phyloP scores from a whole-genome alignment of 2,329 filamentous ascomycete species.

The Phialophora verrucosa region DNA sequence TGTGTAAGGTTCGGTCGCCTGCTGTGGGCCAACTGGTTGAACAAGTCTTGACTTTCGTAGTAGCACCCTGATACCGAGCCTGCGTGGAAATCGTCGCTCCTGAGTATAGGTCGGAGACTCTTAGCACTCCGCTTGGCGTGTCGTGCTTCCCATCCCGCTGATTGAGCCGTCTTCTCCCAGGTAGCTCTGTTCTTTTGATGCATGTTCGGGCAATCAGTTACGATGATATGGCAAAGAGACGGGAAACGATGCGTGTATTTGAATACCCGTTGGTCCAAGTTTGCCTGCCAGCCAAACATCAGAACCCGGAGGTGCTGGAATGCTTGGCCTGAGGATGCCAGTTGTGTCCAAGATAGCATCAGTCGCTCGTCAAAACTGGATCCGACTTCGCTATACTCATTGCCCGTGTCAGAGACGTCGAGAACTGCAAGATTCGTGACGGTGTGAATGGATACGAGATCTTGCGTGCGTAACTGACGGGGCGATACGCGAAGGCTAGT shows the following conservation, averaged over 20 bases:
- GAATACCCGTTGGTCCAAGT: slow-evolving; percentile 44
- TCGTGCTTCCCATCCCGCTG: slow-evolving; percentile 43
- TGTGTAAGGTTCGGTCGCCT: slow-evolving; percentile 23
- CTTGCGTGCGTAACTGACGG: slow-evolving; percentile 42
- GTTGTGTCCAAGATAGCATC: slow-evolving; percentile 51
- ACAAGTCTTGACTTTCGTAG: slow-evolving; percentile 33
- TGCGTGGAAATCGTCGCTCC: slow-evolving; percentile 35
- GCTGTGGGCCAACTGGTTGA: slow-evolving; percentile 16
- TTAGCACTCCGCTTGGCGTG: slow-evolving; percentile 39
- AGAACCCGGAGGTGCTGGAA: slow-evolving; percentile 49
- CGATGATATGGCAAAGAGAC: slow-evolving; percentile 45
- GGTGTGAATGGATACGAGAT: slow-evolving; percentile 47
- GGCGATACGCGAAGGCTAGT: slow-evolving; percentile 46
- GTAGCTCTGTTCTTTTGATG: slow-evolving; percentile 36
- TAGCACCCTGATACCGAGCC: slow-evolving; percentile 37
- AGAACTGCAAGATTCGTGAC: slow-evolving; percentile 50
- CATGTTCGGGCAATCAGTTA: slow-evolving; percentile 44
- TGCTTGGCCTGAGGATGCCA: slow-evolving; percentile 41
- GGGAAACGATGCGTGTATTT: slow-evolving; percentile 46
- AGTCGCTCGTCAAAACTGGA: slow-evolving; percentile 48
- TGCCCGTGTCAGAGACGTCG: slow-evolving; percentile 40
- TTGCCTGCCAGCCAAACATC: slow-evolving; percentile 44
- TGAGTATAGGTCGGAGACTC: slow-evolving; percentile 44
- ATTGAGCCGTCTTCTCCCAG: slow-evolving; percentile 36
- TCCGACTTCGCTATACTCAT: slow-evolving; percentile 29